Percentiles rank a stretch among this genome's conserved stretches.
Conservation (phyloP, 2,329 filamentous ascomycete species). For the Curvularia lunata region DNA sequence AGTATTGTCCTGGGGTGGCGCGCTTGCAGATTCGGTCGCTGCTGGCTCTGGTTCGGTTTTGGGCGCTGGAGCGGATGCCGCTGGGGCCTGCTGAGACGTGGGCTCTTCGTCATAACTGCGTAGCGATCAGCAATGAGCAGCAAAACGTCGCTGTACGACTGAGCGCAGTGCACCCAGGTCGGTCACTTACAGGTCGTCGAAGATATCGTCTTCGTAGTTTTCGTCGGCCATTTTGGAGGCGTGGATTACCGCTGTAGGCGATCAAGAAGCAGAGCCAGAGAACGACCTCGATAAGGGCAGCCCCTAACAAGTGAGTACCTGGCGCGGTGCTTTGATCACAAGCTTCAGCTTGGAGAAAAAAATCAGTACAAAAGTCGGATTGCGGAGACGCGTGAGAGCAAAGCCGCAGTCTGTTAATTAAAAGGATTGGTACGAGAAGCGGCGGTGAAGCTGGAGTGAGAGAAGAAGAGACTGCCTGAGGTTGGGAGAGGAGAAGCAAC, state of each 20-base stretch:
- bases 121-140: slow-evolving; percentile 19
- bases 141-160: background rate
- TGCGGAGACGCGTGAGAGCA: background rate
- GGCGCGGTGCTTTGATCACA: background rate
- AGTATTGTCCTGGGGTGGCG: slow-evolving; percentile 25
- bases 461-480: slow-evolving; percentile 28
- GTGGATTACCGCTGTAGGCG: background rate
- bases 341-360: background rate
- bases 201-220: slow-evolving; percentile 91
- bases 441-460: slow-evolving; percentile 8
- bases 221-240: slow-evolving; percentile 73
- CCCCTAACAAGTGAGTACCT: slow-evolving; percentile 1
- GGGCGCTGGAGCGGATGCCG: slow-evolving; percentile 29
- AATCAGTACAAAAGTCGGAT: background rate
- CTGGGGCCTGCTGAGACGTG: slow-evolving; percentile 34
- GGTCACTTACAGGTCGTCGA: slow-evolving; percentile 83
- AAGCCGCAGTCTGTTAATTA: background rate
- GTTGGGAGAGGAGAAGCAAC: slow-evolving; percentile 30
- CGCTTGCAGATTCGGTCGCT: slow-evolving; percentile 25
- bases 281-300: background rate
- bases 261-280: background rate
- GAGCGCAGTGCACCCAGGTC: slow-evolving; percentile 5
- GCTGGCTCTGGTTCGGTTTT: slow-evolving; percentile 32
- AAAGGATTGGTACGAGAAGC: background rate
- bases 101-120: slow-evolving; percentile 52